Base-by-base conservation (phyloP, 192 early-diverging fungal species). In the Mortierella claussenii region DNA sequence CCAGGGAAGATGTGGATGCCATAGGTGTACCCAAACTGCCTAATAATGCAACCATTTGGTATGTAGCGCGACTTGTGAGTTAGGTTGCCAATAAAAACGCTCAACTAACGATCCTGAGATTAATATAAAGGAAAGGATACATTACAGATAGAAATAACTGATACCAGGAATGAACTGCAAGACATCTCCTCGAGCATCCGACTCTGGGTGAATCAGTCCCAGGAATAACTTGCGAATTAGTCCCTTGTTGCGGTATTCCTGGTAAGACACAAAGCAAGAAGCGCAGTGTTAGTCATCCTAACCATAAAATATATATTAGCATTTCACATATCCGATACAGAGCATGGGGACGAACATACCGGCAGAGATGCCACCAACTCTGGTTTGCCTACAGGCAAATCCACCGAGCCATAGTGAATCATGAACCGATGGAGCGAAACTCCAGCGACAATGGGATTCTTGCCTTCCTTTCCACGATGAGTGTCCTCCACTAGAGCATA, bases 21-120 rank as follows among this genome's bases (percentile, higher is more conserved):
- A n/a, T 76, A 76, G 20, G 60, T 64, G 32, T 76, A 76, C 13
- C 73, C 73, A 27, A 76, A 76, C 49, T 67, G 64, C 10, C 68
- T 63, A 26, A n/a, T n/a, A n/a, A n/a, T n/a, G n/a, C 18, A 7
- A 40, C 13, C 37, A 40, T 40, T 7, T 40, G 31, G n/a, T n/a
- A n/a, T n/a, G n/a, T n/a, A n/a, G n/a, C n/a, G n/a, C n/a, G n/a
- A n/a, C n/a, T n/a, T n/a, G n/a, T n/a, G n/a, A n/a, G n/a, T n/a
- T n/a, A n/a, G n/a, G n/a, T n/a, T n/a, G n/a, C n/a, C n/a, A n/a
- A n/a, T n/a, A n/a, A n/a, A n/a, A n/a, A n/a, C n/a, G n/a, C n/a
- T n/a, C n/a, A n/a, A n/a, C n/a, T n/a, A n/a, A n/a, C n/a, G n/a
- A n/a, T n/a, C n/a, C n/a, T n/a, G n/a, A n/a, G n/a, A n/a, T n/a